Base-by-base conservation (phyloP, 1,284 basidiomycete species). In the Puccinia horiana region DNA sequence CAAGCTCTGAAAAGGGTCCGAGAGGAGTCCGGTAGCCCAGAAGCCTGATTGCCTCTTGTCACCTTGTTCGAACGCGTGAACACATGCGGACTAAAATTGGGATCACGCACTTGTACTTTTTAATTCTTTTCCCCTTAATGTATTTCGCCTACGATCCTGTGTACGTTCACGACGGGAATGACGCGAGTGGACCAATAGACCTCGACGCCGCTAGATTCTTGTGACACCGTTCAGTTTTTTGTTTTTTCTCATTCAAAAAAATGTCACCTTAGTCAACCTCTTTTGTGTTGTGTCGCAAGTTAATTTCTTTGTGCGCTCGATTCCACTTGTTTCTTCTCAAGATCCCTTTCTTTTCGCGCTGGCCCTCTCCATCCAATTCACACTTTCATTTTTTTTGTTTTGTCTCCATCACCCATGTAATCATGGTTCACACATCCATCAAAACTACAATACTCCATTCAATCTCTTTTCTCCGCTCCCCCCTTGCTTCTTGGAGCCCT, bases 1-100 rank as follows among this genome's bases (percentile, higher is more conserved):
- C 90, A 89, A 89, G 89, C 89, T 44, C 26, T 63, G 63, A 81
- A 81, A 37, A 52, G 69, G 18, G 58, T n/a, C 11, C 80, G 72
- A 47, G 72, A 81, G 73, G 78, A 81, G 26, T 79, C 76, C 20
- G 42, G n/a, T 1, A 26, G 16, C 20, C 65, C 65, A 29, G 65
- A 44, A 6, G 65, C 42, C 16, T 69, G 65, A 47, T 47, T 69
- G 14, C 40, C 11, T 6, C n/a, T 42, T 26, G 1, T n/a, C n/a
- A n/a, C n/a, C n/a, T 14, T 44, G n/a, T 69, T 29, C 20, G 40
- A 26, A 44, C 65, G 49, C 49, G 23, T 47, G n/a, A 47, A 9
- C n/a, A 29, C 20, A 47, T 11, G 65, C 26, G 29, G 42, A 69
- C n/a, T 23, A 69, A 69, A 69, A 47, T 23, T 69, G 65, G 40